A percentile compares a stretch with the other conserved stretches of the same genome.
Evolutionary conservation across 768 basidiomycete species (phyloP).

Genomic region (Kwoniella dendrophila): DNA sequence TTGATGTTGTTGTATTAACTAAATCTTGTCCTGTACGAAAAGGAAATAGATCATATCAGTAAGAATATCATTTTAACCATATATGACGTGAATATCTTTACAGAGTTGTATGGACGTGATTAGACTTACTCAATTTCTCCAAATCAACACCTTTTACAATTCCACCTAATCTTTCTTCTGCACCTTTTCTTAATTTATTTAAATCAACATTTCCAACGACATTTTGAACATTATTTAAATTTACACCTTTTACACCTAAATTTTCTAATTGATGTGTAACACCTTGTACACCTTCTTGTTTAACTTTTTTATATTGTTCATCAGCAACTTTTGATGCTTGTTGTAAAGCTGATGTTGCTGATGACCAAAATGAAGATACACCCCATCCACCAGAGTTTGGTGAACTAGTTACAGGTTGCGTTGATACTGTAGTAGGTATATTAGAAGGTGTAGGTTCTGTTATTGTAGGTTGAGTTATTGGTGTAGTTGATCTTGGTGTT

Average conservation of each 20-base stretch:
- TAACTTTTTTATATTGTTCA: slow-evolving; percentile 85
- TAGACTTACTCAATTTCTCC: slow-evolving; percentile 76
- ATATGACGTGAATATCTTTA: not conserved
- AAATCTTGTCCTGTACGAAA: slow-evolving; percentile 75
- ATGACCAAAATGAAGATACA: slow-evolving; percentile 73
- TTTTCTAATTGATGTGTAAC: slow-evolving; percentile 35
- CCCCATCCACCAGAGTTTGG: slow-evolving; percentile 67
- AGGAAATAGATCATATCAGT: not conserved
- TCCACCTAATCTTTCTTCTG: slow-evolving; percentile 46
- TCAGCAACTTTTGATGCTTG: slow-evolving; percentile 87
- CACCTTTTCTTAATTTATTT: slow-evolving; percentile 41
- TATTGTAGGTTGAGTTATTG: slow-evolving; percentile 5
- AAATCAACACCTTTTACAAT: slow-evolving; percentile 80
- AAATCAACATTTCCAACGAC: too few relatives aligned
- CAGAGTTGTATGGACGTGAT: not conserved
- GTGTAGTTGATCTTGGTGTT: slow-evolving; percentile 57
- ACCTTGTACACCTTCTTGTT: slow-evolving; percentile 56
- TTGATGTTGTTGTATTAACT: slow-evolving; percentile 80
- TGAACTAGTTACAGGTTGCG: slow-evolving; percentile 34
- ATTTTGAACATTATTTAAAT: slow-evolving; percentile 72
- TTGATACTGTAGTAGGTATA: slow-evolving; percentile 33
- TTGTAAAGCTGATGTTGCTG: slow-evolving; percentile 80
- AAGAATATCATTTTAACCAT: not conserved
- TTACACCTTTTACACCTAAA: slow-evolving; percentile 37
- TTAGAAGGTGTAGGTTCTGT: slow-evolving; percentile 34